Conservation (phyloP, 371 early-diverging fungal genomes). For the Modicella reniformis region DNA sequence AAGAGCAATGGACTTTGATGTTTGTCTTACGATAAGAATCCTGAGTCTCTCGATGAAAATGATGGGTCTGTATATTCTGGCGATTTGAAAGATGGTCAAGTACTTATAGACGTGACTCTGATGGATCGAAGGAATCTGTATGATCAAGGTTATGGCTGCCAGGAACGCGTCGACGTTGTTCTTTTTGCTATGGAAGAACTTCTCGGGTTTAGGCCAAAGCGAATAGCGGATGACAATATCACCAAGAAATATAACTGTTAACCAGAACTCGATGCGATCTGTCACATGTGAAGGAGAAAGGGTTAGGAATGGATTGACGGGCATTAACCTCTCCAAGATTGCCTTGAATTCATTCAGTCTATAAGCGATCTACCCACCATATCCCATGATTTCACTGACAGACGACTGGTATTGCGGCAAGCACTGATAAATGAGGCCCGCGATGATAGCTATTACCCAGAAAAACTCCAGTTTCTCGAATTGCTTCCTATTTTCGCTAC, state of each 20-base stretch:
- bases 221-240: conserved; percentile 65
- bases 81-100: conserved; percentile 70
- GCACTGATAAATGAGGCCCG: conserved; percentile 66
- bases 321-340: no score
- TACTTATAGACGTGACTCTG: conserved; percentile 61
- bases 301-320: background rate
- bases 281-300: background rate
- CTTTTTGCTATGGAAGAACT: conserved; percentile 61
- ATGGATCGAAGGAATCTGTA: conserved; percentile 64
- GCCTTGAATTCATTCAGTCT: background rate
- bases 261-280: conserved; percentile 61
- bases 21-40: conserved; percentile 59
- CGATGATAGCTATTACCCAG: conserved; percentile 63
- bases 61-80: conserved; percentile 69
- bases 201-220: conserved; percentile 51
- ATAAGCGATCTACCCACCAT: conserved; percentile 39
- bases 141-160: conserved; percentile 62
- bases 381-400: conserved; percentile 25
- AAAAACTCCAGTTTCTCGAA: conserved; percentile 55
- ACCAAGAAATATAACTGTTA: conserved; percentile 64
- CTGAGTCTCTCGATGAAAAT: conserved; percentile 66
- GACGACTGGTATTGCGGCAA: conserved; percentile 59
- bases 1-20: background rate
- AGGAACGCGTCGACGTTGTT: conserved; percentile 65
- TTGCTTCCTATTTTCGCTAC: conserved; percentile 17